These are phyloP conservation scores for Diplodia intermedia DNA, from an alignment of 2,329 filamentous ascomycete genomes.

Conservation along the genomic window DNA sequence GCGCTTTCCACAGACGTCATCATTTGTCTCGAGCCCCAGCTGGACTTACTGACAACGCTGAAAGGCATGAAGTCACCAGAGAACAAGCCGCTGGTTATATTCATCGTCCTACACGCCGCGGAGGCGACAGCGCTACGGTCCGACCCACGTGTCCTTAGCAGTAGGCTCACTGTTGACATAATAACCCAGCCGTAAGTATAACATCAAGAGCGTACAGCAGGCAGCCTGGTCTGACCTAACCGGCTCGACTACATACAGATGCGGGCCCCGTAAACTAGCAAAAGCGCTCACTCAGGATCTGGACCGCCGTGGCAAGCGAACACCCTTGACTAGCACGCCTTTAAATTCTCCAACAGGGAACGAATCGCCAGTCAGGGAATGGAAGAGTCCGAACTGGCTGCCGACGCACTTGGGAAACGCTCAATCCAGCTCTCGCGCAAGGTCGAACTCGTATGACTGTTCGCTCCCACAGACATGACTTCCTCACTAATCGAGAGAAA, in stretches of 20 bases:
- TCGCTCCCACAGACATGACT: background rate
- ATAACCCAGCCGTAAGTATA: slow-evolving; percentile 45
- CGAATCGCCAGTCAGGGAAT: background rate
- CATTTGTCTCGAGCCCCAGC: slow-evolving; percentile 44
- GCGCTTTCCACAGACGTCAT: slow-evolving; percentile 39
- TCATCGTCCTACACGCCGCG: slow-evolving; percentile 44
- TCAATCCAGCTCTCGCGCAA: background rate
- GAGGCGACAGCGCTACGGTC: slow-evolving; percentile 45
- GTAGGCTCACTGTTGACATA: slow-evolving; percentile 45
- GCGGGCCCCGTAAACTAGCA: slow-evolving; percentile 45
- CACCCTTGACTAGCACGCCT: slow-evolving; percentile 6
- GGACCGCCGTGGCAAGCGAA: slow-evolving; percentile 4
- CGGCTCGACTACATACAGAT: slow-evolving; percentile 37
- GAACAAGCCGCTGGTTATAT: slow-evolving; percentile 40
- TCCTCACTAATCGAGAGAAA: background rate
- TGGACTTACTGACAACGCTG: slow-evolving; percentile 43
- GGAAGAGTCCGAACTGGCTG: slow-evolving; percentile 12
- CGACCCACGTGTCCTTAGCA: slow-evolving; percentile 41
- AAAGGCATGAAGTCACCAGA: background rate
- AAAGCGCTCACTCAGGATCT: slow-evolving; percentile 38
- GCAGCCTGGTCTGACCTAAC: background rate
- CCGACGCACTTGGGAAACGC: slow-evolving; percentile 5
- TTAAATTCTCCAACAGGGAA: background rate
- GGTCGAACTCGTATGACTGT: background rate
- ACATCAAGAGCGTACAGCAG: background rate